Evolutionary conservation across 306 rosid genomes (phyloP).

Genomic region (Cicer judaicum): DNA sequence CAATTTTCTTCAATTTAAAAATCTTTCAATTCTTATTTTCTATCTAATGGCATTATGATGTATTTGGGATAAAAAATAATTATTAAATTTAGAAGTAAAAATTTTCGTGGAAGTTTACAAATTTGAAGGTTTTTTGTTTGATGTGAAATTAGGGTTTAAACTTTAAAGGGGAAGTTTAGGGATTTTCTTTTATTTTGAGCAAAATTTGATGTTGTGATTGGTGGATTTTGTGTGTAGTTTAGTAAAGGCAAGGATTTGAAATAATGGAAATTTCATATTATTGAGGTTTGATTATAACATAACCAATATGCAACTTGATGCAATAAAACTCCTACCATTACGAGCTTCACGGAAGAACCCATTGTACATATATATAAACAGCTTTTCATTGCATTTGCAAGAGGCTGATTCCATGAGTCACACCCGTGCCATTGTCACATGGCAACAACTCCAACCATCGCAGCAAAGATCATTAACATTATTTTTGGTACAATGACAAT

Average conservation of each 20-base stretch:
- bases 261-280: neutral
- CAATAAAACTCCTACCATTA: neutral
- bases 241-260: slow-evolving; percentile 1
- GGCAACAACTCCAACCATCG: slow-evolving; percentile 15
- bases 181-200: too few species aligned
- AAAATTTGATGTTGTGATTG: too few species aligned
- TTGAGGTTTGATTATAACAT: neutral
- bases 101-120: too few species aligned
- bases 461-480: neutral
- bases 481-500: slow-evolving; percentile 4
- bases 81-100: too few species aligned
- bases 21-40: too few species aligned
- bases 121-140: too few species aligned
- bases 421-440: neutral
- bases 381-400: slow-evolving; percentile 14
- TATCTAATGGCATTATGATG: neutral
- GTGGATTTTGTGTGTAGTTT: too few species aligned
- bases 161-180: too few species aligned
- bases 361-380: neutral
- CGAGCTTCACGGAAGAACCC: neutral
- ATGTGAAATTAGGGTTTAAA: too few species aligned
- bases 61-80: neutral
- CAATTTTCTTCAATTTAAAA: neutral
- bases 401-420: slow-evolving; percentile 11
- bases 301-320: neutral